Conservation (phyloP, 1,284 basidiomycete species). For the Heterobasidion annosum region DNA sequence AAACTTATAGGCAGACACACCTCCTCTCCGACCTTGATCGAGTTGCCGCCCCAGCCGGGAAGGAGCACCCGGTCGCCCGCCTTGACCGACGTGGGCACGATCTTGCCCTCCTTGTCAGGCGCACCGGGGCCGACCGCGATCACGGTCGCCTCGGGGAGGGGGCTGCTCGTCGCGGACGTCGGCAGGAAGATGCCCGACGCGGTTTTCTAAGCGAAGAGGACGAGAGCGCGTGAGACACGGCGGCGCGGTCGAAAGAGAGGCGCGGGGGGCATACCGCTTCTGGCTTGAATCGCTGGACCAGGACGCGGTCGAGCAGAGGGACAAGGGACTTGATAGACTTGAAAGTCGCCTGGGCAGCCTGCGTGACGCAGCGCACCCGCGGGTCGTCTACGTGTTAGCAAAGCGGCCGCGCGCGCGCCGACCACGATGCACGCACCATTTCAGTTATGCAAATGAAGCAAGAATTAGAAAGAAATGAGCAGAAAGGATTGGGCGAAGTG, state of each 20-base stretch:
- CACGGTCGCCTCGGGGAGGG: conserved; percentile 94
- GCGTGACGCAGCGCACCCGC: neutral
- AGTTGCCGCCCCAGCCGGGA: conserved; percentile 92
- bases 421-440: conserved; percentile 3
- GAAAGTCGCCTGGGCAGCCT: conserved; percentile 81
- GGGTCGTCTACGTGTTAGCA: neutral
- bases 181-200: conserved; percentile 92
- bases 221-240: neutral
- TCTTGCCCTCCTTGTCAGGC: conserved; percentile 75
- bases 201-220: conserved; percentile 66
- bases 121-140: conserved; percentile 94
- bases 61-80: conserved; percentile 89
- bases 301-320: conserved; percentile 92
- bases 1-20: conserved; percentile 38
- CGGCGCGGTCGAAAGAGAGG: neutral
- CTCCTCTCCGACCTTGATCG: conserved; percentile 96
- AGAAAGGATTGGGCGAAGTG: neutral
- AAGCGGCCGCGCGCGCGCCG: neutral
- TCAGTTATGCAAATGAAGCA: neutral
- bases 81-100: conserved; percentile 78
- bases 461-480: neutral
- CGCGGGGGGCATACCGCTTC: conserved; percentile 56
- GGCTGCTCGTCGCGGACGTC: conserved; percentile 72
- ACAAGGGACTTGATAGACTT: conserved; percentile 89
- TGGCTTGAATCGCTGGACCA: conserved; percentile 96